Base-by-base conservation (phyloP, 345 rosid species). In the Populus nigra region DNA sequence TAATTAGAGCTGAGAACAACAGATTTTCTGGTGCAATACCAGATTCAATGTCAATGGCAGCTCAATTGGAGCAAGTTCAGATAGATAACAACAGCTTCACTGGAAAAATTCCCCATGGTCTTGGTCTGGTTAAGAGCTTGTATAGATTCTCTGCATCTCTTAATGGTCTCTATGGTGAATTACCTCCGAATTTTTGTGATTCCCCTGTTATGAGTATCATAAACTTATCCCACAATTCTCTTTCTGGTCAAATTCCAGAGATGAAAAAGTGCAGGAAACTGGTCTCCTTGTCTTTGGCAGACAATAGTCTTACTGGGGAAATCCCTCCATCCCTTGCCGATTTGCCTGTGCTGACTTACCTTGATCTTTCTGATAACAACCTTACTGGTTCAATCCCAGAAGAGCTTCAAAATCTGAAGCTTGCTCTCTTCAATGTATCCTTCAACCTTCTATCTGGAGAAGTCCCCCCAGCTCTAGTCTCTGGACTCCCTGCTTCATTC, bases 151-250 rank as follows among this genome's bases (percentile, higher is more conserved):
- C 98, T 63, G 97, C 93, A 61, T 91, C 98, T 36, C 85, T 83
- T 65, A 94, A 94, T 79, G 76, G 65, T 36, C 88, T 94, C 71
- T 73, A 77, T 73, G 98, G 98, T 53, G 87, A 84, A 57, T 77
- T 94, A 71, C 98, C 94, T 17, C 90, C 87, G 1, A 91, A 87
- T 77, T 90, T 93, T 75, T 94, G 93, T 68, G 98, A 94, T 80
- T 94, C 98, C 3, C 98, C 98, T 13, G 90, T 87, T 18, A 91
- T 94, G 91, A 94, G 98, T 76, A 94, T 94, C 82, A 83, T 90
- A 27, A 93, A 91, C 70, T 89, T 94, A 62, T 92, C 97, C 73
- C 93, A 89, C 62, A 94, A 94, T 71, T 85, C 74, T 68, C 85
- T 94, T 77, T 84, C 87, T 16, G 98, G 95, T 80, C 87, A 79